Conservation (phyloP, 2,329 filamentous ascomycete species). For the Clonostachys sp. region DNA sequence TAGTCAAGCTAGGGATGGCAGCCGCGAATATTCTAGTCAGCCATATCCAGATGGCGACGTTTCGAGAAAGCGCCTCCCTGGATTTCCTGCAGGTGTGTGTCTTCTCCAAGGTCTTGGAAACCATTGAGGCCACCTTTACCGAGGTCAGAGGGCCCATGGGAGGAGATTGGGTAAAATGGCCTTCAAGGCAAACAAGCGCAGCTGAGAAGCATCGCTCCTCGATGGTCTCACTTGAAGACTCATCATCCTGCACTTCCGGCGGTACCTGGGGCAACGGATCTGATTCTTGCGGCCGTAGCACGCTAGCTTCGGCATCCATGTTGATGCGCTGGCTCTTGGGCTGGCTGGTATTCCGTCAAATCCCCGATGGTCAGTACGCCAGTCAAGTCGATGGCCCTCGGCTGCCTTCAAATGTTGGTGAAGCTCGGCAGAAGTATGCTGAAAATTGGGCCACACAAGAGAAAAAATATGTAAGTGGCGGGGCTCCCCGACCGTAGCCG, state of each 20-base stretch:
- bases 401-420: too few species aligned
- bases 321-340: background rate
- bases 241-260: background rate
- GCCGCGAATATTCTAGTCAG: constrained; percentile 57
- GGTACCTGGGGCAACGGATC: background rate
- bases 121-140: constrained; percentile 49
- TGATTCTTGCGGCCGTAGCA: constrained; percentile 17
- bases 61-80: constrained; percentile 56
- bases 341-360: too few species aligned
- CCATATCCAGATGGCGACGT: constrained; percentile 63
- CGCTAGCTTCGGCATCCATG: constrained; percentile 6
- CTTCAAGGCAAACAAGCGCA: constrained; percentile 57
- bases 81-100: constrained; percentile 58
- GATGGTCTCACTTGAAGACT: constrained; percentile 37
- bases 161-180: constrained; percentile 52
- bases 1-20: constrained; percentile 55
- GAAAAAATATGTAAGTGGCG: too few species aligned
- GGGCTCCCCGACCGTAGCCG: too few species aligned
- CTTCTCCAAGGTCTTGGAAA: constrained; percentile 58
- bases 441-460: too few species aligned
- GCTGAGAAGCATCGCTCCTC: constrained; percentile 60
- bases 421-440: too few species aligned
- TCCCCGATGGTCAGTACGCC: too few species aligned
- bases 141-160: constrained; percentile 53
- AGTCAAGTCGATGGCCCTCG: too few species aligned